A percentile compares a stretch with the other conserved stretches of the same genome.
Evolutionary conservation across 2,329 filamentous ascomycete genomes (phyloP).

Genomic region (Zymoseptoria passerinii): DNA sequence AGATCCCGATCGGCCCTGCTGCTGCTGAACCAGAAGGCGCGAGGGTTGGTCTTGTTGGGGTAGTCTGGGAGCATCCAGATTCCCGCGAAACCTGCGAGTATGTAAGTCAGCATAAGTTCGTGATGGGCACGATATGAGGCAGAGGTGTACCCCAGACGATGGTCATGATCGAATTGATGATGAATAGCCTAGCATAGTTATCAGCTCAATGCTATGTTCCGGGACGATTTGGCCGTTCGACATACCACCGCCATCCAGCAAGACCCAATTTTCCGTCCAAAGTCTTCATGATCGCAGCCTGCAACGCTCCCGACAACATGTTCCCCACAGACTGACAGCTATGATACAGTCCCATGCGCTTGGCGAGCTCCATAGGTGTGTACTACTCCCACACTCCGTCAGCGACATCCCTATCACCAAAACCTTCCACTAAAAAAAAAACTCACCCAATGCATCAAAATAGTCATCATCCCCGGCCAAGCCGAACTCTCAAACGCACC

Average conservation of each 20-base stretch:
- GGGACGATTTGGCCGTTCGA: too few species aligned
- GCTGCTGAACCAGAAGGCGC: constrained; percentile 41
- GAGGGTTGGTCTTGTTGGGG: constrained; percentile 29
- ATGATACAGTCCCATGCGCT: constrained; percentile 21
- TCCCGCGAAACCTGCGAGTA: constrained; percentile 12
- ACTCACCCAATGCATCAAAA: constrained; percentile 29
- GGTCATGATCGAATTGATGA: constrained; percentile 33
- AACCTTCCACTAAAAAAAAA: background rate
- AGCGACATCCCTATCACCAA: background rate
- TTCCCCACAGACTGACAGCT: constrained; percentile 20
- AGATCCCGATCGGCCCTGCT: constrained; percentile 35
- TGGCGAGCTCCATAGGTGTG: constrained; percentile 19
- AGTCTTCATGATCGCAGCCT: constrained; percentile 26
- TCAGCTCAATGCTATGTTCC: too few species aligned
- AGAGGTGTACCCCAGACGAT: constrained; percentile 27
- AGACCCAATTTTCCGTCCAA: constrained; percentile 26
- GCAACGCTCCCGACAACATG: constrained; percentile 21
- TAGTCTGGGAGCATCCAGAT: constrained; percentile 34
- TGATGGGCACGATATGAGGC: background rate
- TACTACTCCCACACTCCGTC: constrained; percentile 1
- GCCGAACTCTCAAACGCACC: constrained; percentile 30
- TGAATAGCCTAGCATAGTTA: constrained; percentile 20
- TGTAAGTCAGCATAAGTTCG: background rate
- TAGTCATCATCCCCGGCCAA: constrained; percentile 40
- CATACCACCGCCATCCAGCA: constrained; percentile 31